These are phyloP conservation scores for Pseudohalonectria lignicola DNA, from an alignment of 2,329 filamentous ascomycete genomes.

Conservation along the genomic window DNA sequence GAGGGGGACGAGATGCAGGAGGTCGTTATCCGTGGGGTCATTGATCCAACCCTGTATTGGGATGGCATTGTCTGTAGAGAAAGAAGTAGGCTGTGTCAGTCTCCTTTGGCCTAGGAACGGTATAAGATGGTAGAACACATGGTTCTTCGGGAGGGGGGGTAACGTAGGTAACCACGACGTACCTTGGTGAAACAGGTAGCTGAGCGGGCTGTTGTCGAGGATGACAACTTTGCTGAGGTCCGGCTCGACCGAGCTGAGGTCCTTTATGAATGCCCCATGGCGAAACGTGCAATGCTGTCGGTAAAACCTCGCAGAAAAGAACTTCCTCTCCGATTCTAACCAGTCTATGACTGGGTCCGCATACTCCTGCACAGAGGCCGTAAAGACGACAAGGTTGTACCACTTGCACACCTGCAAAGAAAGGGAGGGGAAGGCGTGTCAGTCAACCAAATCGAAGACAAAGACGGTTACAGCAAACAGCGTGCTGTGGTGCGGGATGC, in stretches of 20 bases:
- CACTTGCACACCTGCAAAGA: slow-evolving; percentile 69
- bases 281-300: slow-evolving; percentile 93
- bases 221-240: slow-evolving; percentile 98
- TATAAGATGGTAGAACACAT: too few relatives aligned
- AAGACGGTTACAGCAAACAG: too few relatives aligned
- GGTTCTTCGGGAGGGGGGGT: too few relatives aligned
- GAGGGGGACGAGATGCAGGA: slow-evolving; percentile 84
- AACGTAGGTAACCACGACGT: slow-evolving; percentile 16
- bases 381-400: slow-evolving; percentile 97
- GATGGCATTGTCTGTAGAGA: slow-evolving; percentile 73
- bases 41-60: slow-evolving; percentile 99
- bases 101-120: too few relatives aligned
- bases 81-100: too few relatives aligned
- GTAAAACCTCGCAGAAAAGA: slow-evolving; percentile 89
- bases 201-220: slow-evolving; percentile 93
- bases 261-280: slow-evolving; percentile 96
- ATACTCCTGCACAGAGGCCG: slow-evolving; percentile 95
- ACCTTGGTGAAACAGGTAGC: slow-evolving; percentile 99
- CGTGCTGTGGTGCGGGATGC: too few relatives aligned
- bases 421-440: too few relatives aligned
- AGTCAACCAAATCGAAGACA: too few relatives aligned
- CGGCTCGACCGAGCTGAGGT: slow-evolving; percentile 89
- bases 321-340: slow-evolving; percentile 94
- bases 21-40: slow-evolving; percentile 91
- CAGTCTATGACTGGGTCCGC: slow-evolving; percentile 98